Evolutionary conservation across 2,329 filamentous ascomycete species (phyloP), one percentile per base, ranked within the genome.

Genomic region (Diaporthe nobilis): DNA sequence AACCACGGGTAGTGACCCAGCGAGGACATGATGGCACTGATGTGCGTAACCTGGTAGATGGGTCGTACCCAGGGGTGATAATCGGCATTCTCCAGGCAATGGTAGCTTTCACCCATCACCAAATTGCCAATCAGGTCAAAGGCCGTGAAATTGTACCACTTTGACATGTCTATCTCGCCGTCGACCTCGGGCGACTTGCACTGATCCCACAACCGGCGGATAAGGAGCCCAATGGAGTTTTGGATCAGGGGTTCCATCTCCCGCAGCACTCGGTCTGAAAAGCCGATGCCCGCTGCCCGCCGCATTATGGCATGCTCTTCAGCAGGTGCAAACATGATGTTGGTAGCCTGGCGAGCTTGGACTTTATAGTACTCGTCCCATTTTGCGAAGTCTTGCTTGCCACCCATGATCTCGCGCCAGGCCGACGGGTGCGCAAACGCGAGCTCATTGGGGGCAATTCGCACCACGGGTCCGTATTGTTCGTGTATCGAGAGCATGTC

Each of bases 401-500:
- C 55, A 55, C 55, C 25, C 42, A 58, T 31, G 63, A 87, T 86
- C 58, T 87, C 84, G 73, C 83, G 82, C 83, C 83, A 87, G 17
- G 79, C 78, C 2, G 80, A 75, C 6, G 80, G 78, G 31, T 79
- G 76, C 67, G 79, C 82, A 79, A 84, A 87, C 10, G 84, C 83
- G 15, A 87, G 80, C 72, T 86, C 83, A 49, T 84, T 80, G 3
- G 85, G 85, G 4, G 82, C 80, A 37, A 85, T 75, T 7, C 86
- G 83, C 17, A 87, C 85, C 3, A 87, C 81, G 3, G 81, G 79
- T 22, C 86, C 86, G 73, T 85, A 85, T 53, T 80, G 77, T 22
- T 81, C 77, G 77, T 85, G 84, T 25, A 84, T 78, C 2, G 76
- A 68, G 42, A 76, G 73, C 39, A 78, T 75, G 34, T 74, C 55